Evolutionary conservation across 1,139 yeast species (phyloP).

Genomic region (Groenewaldozyma sp.): DNA sequence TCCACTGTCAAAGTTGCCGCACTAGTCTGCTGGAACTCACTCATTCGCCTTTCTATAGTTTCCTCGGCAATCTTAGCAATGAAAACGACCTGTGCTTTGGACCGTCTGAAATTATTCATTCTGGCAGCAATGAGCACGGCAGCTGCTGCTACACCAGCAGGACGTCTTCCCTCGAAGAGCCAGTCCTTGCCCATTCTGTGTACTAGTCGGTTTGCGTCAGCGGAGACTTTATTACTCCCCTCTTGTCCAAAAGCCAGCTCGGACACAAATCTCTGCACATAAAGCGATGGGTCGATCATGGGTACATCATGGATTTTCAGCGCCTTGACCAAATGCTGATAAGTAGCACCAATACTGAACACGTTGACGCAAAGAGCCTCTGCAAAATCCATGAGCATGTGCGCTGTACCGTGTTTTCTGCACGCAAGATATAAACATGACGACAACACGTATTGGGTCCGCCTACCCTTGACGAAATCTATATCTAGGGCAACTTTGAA

Average conservation of each 20-base stretch:
- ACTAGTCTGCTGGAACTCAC: constrained; percentile 73
- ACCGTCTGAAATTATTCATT: constrained; percentile 88
- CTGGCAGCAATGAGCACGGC: constrained; percentile 87
- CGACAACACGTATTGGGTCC: constrained; percentile 89
- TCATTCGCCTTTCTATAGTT: constrained; percentile 79
- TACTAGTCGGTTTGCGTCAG: constrained; percentile 80
- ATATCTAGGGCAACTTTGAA: constrained; percentile 75
- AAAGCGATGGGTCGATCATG: constrained; percentile 86
- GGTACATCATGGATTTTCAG: constrained; percentile 71
- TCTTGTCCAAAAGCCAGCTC: constrained; percentile 68
- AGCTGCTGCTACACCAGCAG: constrained; percentile 98
- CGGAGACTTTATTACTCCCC: constrained; percentile 53
- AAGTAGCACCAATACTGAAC: constrained; percentile 91
- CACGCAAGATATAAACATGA: constrained; percentile 94
- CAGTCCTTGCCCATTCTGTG: constrained; percentile 90
- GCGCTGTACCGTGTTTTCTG: constrained; percentile 81
- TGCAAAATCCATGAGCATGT: constrained; percentile 91
- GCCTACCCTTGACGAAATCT: constrained; percentile 90
- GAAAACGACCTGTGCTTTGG: constrained; percentile 89
- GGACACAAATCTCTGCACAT: constrained; percentile 89
- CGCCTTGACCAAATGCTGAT: constrained; percentile 77
- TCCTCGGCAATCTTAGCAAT: constrained; percentile 94
- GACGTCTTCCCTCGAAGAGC: constrained; percentile 94
- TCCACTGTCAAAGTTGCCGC: constrained; percentile 67
- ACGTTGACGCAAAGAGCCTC: constrained; percentile 85